A percentile compares a stretch with the other conserved stretches of the same genome.
These are phyloP conservation scores for Neopestalotiopsis clavispora DNA, from an alignment of 2,329 filamentous ascomycete genomes.

Conservation along the genomic window DNA sequence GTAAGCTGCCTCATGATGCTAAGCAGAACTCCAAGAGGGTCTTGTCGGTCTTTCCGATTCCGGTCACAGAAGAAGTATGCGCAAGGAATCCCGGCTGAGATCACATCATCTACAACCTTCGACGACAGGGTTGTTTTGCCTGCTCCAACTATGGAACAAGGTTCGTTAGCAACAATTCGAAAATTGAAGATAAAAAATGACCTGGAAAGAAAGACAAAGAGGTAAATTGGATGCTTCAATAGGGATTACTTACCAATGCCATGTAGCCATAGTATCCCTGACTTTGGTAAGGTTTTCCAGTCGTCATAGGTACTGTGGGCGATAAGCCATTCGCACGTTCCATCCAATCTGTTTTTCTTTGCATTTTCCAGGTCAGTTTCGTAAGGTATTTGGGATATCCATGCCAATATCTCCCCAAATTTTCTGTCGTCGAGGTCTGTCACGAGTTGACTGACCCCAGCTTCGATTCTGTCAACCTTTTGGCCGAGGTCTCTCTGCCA, in stretches of 20 bases:
- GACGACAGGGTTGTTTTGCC: neutral
- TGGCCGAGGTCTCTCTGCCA: neutral
- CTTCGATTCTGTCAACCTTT: neutral
- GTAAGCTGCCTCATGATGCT: neutral
- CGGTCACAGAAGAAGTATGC: neutral
- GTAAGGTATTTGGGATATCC: neutral
- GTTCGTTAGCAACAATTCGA: neutral
- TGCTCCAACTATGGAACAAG: neutral
- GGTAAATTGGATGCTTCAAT: too few relatives aligned
- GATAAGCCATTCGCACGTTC: neutral
- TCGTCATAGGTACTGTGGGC: too few relatives aligned
- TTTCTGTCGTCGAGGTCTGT: neutral
- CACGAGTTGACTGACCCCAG: neutral
- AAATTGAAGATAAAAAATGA: neutral
- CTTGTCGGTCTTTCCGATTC: neutral
- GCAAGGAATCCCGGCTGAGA: neutral
- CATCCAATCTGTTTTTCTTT: neutral
- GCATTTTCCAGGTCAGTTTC: neutral
- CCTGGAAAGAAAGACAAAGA: too few relatives aligned
- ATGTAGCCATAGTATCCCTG: neutral
- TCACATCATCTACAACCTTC: neutral
- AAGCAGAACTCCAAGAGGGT: neutral
- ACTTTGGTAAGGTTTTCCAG: too few relatives aligned
- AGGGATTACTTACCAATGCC: neutral
- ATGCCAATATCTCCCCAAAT: neutral